phyloP scores from a whole-genome alignment of 352 stramenopile species.

The Hyaloperonospora arabidopsidis region DNA sequence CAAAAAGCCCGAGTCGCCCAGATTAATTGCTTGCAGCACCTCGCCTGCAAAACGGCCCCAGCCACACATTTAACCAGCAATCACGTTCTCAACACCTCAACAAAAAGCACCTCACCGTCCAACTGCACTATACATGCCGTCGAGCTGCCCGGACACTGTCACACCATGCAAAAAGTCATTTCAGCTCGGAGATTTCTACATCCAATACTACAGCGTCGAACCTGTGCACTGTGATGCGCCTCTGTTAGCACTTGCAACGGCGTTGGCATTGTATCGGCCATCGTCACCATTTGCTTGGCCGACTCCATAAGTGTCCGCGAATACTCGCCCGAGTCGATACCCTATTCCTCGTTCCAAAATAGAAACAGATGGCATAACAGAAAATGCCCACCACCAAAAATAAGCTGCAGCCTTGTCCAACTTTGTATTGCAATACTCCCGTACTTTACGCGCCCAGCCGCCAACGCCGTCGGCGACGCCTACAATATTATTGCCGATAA shows the following conservation, averaged over 20 bases:
- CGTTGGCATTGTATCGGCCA: constrained; percentile 29
- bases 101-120: constrained; percentile 32
- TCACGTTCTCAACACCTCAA: neutral
- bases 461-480: constrained; percentile 84
- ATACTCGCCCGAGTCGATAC: constrained; percentile 84
- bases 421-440: too few relatives aligned
- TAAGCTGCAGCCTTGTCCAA: neutral
- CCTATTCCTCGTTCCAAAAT: constrained; percentile 24
- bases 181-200: neutral
- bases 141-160: constrained; percentile 68
- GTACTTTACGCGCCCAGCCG: constrained; percentile 77
- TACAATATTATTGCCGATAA: constrained; percentile 65
- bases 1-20: constrained; percentile 92
- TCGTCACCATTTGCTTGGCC: constrained; percentile 21
- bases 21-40: constrained; percentile 80
- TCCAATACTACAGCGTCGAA: constrained; percentile 9
- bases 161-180: neutral
- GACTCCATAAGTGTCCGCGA: constrained; percentile 74
- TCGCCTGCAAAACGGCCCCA: constrained; percentile 23
- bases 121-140: constrained; percentile 82
- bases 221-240: constrained; percentile 56
- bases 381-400: neutral
- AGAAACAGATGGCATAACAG: neutral
- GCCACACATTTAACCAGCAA: neutral
- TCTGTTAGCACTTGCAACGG: constrained; percentile 64